These are phyloP conservation scores for Globisporangium okanoganense DNA, from an alignment of 352 stramenopile species.

Conservation along the genomic window DNA sequence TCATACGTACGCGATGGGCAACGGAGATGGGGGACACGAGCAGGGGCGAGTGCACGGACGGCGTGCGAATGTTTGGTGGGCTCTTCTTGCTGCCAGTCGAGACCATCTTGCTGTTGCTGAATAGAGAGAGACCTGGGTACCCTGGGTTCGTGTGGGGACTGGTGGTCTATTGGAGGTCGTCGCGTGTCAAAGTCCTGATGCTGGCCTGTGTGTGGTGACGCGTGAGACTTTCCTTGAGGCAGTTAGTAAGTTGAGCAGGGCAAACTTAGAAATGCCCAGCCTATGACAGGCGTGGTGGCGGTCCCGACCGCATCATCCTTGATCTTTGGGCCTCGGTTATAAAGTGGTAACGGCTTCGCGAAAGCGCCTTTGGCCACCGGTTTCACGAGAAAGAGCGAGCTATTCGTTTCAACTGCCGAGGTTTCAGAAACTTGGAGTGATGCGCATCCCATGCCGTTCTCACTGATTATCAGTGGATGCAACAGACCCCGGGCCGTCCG, in stretches of 20 bases:
- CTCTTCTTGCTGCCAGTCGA: constrained; percentile 21
- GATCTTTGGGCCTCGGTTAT: no score
- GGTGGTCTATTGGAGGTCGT: no score
- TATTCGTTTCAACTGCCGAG: no score
- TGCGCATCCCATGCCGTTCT: no score
- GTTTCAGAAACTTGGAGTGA: no score
- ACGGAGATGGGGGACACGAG: constrained; percentile 33
- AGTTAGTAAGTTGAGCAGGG: constrained; percentile 7
- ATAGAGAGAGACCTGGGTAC: background rate
- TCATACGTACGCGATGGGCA: constrained; percentile 19
- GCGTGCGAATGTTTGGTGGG: constrained; percentile 24
- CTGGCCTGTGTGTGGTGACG: background rate
- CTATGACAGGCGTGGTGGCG: background rate
- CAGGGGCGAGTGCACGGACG: constrained; percentile 19
- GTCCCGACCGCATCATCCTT: no score
- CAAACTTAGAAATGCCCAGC: constrained; percentile 5
- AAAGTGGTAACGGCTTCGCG: no score
- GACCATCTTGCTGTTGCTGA: constrained; percentile 19
- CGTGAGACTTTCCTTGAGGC: background rate
- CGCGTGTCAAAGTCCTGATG: background rate
- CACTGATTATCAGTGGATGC: no score
- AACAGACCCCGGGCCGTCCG: no score
- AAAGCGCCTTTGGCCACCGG: no score
- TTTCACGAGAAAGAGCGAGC: no score
- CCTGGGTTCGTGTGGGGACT: background rate